Conservation (phyloP, 129 eudicot species). For the Mikania micrantha region DNA sequence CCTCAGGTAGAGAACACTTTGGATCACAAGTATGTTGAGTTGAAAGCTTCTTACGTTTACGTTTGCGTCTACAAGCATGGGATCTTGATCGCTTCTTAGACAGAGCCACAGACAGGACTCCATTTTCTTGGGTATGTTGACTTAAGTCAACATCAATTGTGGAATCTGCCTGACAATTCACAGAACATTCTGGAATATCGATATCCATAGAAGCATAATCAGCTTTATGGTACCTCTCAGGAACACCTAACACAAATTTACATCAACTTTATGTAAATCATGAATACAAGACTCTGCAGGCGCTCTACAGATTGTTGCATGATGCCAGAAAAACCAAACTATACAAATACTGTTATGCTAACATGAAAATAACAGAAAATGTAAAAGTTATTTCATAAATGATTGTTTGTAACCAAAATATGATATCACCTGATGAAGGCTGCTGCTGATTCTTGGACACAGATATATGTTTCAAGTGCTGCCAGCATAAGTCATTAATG, state of each 20-base stretch:
- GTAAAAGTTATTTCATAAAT: neutral
- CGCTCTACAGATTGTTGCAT: neutral
- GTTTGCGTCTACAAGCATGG: constrained; percentile 46
- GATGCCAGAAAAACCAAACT: too few species aligned
- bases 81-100: constrained; percentile 52
- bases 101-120: constrained; percentile 8
- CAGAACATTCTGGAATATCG: constrained; percentile 21
- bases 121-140: constrained; percentile 20
- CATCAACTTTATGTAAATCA: neutral
- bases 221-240: constrained; percentile 13
- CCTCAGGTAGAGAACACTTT: constrained; percentile 10
- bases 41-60: constrained; percentile 41
- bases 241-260: constrained; percentile 27
- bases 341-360: neutral
- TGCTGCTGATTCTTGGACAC: constrained; percentile 14
- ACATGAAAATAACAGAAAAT: neutral
- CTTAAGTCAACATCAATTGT: constrained; percentile 2
- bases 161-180: constrained; percentile 17
- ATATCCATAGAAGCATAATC: constrained; percentile 13
- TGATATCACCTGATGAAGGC: constrained; percentile 21
- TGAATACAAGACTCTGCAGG: neutral
- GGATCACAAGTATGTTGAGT: constrained; percentile 16
- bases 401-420: neutral
- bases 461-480: constrained; percentile 17
- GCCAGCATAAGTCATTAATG: constrained; percentile 33